Evolutionary conservation across 2,329 filamentous ascomycete genomes (phyloP), one percentile per base, ranked within the genome.

Genomic region (Aspergillus awamori): DNA sequence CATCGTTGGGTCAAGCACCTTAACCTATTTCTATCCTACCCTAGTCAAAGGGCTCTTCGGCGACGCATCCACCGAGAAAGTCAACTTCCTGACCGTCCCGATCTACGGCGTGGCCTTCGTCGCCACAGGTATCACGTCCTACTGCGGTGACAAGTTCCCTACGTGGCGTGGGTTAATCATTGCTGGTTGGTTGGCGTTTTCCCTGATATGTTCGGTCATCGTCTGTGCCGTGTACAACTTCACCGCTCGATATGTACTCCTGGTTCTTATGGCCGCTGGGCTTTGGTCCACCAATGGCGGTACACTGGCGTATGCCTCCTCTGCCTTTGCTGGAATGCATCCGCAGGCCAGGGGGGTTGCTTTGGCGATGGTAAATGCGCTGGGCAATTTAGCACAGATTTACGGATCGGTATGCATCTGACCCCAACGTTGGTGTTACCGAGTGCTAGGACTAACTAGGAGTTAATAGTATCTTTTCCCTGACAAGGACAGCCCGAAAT

Each of bases 211-310:
- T 36, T 36, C 33, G 11, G 11, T 36, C 33, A 36, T 36, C 2
- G 33, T 36, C 11, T 36, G 33, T 36, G 33, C 33, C 2, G 33
- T 36, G 33, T 36, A 36, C 2, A 36, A 36, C 81, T 83, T 80
- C 70, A 82, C 75, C 0, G 83, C 82, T 1, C 77, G 84, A 5
- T 87, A 86, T 63, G 82, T 77, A 0, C 74, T 86, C 1, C 77
- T 87, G 0, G 81, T 86, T 2, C 74, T 86, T 58, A 84, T 86
- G 82, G 83, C 83, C 0, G 79, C 81, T 1, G 84, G 83, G 0
- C 74, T 86, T 0, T 86, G 82, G 83, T 75, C 81, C 0, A 79
- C 80, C 1, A 86, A 86, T 66, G 83, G 80, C 0, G 76, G 82
- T 2, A 76, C 80, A 0, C 74, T 87, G n/a, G 79, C 82, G 0